phyloP scores from a whole-genome alignment of 2,329 filamentous ascomycete genomes.

The Pestalotiopsis sp. region DNA sequence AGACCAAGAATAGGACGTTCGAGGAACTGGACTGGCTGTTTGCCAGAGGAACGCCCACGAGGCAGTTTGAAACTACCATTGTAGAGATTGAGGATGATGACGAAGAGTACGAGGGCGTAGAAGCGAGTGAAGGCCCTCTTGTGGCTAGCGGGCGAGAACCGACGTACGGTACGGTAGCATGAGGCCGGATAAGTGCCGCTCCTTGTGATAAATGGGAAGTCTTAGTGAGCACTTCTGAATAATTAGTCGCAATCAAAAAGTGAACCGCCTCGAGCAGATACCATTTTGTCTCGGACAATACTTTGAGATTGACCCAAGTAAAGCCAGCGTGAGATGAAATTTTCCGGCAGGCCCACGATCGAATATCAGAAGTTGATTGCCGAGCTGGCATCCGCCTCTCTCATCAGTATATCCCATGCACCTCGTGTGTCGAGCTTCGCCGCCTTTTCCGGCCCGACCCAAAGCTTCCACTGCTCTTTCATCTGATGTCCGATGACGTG shows the following conservation, averaged over 20 bases:
- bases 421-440: not conserved
- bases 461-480: conserved; percentile 2
- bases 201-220: too few species aligned
- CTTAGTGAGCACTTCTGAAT: too few species aligned
- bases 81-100: conserved; percentile 27
- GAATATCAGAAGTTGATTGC: not conserved
- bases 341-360: not conserved
- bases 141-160: not conserved
- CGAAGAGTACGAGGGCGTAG: conserved; percentile 17
- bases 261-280: too few species aligned
- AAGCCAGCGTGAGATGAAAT: not conserved
- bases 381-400: not conserved
- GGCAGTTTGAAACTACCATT: conserved; percentile 39
- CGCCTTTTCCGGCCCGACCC: not conserved
- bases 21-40: conserved; percentile 59
- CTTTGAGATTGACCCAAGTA: too few species aligned
- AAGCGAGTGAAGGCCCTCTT: conserved; percentile 6
- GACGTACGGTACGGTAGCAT: not conserved
- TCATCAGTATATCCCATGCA: not conserved
- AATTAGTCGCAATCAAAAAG: too few species aligned
- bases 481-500: conserved; percentile 6
- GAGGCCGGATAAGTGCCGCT: too few species aligned
- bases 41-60: conserved; percentile 39
- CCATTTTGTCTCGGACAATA: too few species aligned
- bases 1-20: conserved; percentile 52